A percentile compares a stretch with the other conserved stretches of the same genome.
phyloP scores from a whole-genome alignment of 257 asterid species.

The Nicotiana paniculata region DNA sequence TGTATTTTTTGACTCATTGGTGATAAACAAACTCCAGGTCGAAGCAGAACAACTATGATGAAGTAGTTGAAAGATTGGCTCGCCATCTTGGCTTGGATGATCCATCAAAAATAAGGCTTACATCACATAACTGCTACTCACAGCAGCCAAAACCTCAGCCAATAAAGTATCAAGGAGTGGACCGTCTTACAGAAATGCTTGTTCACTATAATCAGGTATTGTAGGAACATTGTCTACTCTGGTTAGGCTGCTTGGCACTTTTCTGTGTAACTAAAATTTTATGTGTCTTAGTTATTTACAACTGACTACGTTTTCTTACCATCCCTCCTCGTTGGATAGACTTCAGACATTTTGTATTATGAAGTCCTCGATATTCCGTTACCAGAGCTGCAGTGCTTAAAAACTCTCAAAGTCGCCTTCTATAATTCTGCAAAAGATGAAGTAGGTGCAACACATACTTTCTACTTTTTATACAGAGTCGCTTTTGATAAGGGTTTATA shows the following conservation, averaged over 20 bases:
- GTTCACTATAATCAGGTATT: slow-evolving; percentile 42
- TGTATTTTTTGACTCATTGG: not conserved
- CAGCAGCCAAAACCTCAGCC: slow-evolving; percentile 60
- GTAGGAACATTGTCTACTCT: not conserved
- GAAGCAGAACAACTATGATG: slow-evolving; percentile 51
- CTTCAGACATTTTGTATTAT: slow-evolving; percentile 50
- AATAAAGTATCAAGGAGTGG: slow-evolving; percentile 51
- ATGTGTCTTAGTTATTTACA: not conserved
- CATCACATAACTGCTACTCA: slow-evolving; percentile 46
- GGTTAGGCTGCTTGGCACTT: not conserved
- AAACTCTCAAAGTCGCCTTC: slow-evolving; percentile 54
- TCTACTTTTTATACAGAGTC: not conserved
- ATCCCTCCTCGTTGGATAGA: slow-evolving; percentile 23
- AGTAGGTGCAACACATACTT: slow-evolving; percentile 26
- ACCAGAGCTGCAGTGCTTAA: slow-evolving; percentile 54
- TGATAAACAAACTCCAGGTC: slow-evolving; percentile 29
- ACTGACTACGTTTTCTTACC: not conserved
- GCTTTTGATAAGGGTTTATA: not conserved
- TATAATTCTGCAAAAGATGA: slow-evolving; percentile 37
- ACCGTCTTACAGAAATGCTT: slow-evolving; percentile 49
- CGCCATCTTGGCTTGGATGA: slow-evolving; percentile 44
- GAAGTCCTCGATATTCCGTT: slow-evolving; percentile 64
- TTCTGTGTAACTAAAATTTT: not conserved
- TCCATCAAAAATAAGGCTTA: slow-evolving; percentile 61
- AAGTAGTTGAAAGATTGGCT: slow-evolving; percentile 50